Base-by-base conservation (phyloP, 495 filamentous ascomycete species). In the Penicillium cinerascens region DNA sequence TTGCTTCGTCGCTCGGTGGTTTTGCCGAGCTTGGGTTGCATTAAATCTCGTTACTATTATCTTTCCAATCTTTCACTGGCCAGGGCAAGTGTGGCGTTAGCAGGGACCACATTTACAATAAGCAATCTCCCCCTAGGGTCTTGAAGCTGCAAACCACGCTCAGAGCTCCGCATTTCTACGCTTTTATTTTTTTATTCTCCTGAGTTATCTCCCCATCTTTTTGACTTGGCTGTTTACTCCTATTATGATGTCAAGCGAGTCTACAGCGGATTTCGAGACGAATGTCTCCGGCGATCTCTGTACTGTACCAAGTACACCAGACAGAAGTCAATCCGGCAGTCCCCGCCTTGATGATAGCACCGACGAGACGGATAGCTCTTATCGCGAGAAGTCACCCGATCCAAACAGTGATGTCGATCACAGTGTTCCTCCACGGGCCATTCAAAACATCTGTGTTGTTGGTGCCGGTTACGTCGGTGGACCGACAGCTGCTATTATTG, bases 401-500 rank as follows among this genome's bases (percentile, higher is more conserved):
- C 13, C 20, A 0, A 44, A 45, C 15, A 49, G 39, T 2, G 55
- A 58, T 20, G 5, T 22, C 2, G 47, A 54, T 8, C 17, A 18
- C 15, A 20, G 35, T 1, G 29, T 51, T 20, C 43, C n/a, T 0
- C 8, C 47, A 2, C 36, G 33, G 25, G 17, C 29, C 4, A 42
- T 54, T 10, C 46, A 25, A 9, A 59, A 29, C 13, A 51, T 59
- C 13, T 54, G 51, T 44, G 51, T 48, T 21, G 56, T 51, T 20
- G 51, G 47, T 4, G 51, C 51, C 0, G 56, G 51, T 39, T 55
- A 51, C 42, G 56, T 54, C 6, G 51, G 51, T 40, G 87, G 84
- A 0, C 82, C 87, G 36, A 88, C 87, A 1, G 84, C 82, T 41
- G 82, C 86, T n/a, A 76, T 91, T 18, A 85, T 89, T 29, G 88